These are phyloP conservation scores for Rhizophagus prolifer DNA, from an alignment of 192 early-diverging fungal genomes.

Conservation along the genomic window DNA sequence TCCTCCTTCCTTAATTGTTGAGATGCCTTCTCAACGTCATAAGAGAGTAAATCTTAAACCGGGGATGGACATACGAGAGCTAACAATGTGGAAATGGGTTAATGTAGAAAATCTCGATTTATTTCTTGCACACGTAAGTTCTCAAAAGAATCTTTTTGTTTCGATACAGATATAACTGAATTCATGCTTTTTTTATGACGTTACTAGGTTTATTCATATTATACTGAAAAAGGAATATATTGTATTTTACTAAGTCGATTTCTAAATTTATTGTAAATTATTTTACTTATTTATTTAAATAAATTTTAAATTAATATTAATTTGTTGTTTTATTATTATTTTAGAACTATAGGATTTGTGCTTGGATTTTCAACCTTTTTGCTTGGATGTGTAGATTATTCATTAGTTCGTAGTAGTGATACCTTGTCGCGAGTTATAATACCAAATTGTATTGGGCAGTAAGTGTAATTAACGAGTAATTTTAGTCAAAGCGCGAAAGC, in stretches of 20 bases:
- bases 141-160: not conserved
- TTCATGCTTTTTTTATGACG: not conserved
- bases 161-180: not conserved
- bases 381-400: slow-evolving; percentile 87
- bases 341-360: slow-evolving; percentile 83
- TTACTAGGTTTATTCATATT: slow-evolving; percentile 79
- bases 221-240: slow-evolving; percentile 81
- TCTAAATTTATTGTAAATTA: slow-evolving; percentile 78
- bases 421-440: slow-evolving; percentile 75
- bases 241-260: slow-evolving; percentile 77
- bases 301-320: not conserved
- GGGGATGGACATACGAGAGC: slow-evolving; percentile 51
- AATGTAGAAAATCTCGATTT: slow-evolving; percentile 84
- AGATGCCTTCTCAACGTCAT: slow-evolving; percentile 43
- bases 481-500: too few species aligned
- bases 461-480: slow-evolving; percentile 31
- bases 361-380: slow-evolving; percentile 87
- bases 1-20: slow-evolving; percentile 63
- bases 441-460: slow-evolving; percentile 71
- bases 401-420: slow-evolving; percentile 66
- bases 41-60: slow-evolving; percentile 38
- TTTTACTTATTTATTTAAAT: slow-evolving; percentile 8
- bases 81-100: slow-evolving; percentile 79
- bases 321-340: slow-evolving; percentile 16
- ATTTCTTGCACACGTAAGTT: slow-evolving; percentile 58